phyloP scores from a whole-genome alignment of 139 green algal species.

The Chlamydomonas schloesseri region DNA sequence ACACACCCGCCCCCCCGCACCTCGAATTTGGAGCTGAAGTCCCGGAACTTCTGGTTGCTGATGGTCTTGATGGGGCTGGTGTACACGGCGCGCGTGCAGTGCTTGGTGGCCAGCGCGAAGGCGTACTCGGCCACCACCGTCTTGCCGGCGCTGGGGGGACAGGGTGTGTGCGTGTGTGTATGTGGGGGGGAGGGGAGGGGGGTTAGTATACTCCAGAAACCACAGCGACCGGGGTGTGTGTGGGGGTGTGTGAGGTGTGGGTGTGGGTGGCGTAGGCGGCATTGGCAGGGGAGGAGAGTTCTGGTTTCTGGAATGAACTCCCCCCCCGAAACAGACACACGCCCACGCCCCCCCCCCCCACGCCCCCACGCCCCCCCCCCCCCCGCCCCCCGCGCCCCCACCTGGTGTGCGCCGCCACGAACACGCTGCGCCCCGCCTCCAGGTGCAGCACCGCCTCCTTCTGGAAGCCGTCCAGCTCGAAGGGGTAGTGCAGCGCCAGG shows the following conservation, averaged over 20 bases:
- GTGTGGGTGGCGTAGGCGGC: too few species aligned
- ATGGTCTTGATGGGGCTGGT: conserved; percentile 98
- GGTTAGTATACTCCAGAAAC: not conserved
- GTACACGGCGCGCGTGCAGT: conserved; percentile 92
- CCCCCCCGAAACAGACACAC: too few species aligned
- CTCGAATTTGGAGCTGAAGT: conserved; percentile 92
- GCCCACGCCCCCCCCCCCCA: too few species aligned
- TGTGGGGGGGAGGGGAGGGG: not conserved
- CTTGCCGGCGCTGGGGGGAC: conserved; percentile 89
- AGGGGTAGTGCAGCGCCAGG: conserved; percentile 81
- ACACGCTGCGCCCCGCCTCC: conserved; percentile 67
- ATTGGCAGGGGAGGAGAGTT: too few species aligned
- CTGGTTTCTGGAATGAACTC: too few species aligned
- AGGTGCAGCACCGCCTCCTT: conserved; percentile 76
- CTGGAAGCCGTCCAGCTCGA: conserved; percentile 96
- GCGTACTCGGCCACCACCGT: conserved; percentile 98
- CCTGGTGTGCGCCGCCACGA: conserved; percentile 94
- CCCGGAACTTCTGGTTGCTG: conserved; percentile 98
- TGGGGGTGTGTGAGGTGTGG: too few species aligned
- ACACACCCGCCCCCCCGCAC: too few species aligned
- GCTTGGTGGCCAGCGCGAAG: conserved; percentile 88
- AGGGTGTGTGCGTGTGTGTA: not conserved
- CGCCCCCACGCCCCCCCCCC: too few species aligned
- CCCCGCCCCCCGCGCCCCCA: too few species aligned
- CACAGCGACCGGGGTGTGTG: too few species aligned